A percentile compares a stretch with the other conserved stretches of the same genome.
Conservation (phyloP, 192 early-diverging fungal species). For the Gryganskiella cystojenkinii region DNA sequence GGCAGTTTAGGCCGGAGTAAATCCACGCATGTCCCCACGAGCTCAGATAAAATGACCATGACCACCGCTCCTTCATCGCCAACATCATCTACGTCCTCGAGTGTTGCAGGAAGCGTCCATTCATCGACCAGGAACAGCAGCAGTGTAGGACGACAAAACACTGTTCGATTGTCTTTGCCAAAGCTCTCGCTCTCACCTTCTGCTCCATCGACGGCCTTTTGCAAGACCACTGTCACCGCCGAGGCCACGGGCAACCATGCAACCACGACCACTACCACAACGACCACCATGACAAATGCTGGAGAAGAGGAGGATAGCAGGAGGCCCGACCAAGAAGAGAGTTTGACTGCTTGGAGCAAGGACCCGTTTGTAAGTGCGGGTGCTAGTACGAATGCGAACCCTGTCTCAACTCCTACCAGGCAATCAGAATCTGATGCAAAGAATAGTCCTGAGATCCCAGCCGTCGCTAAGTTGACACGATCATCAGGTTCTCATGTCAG, state of each 20-base stretch:
- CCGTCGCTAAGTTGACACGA: slow-evolving; percentile 1
- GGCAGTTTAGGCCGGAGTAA: not conserved
- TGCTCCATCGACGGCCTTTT: slow-evolving; percentile 38
- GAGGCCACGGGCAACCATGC: slow-evolving; percentile 8
- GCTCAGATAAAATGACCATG: too few relatives aligned
- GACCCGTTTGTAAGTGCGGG: not conserved
- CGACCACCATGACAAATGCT: not conserved
- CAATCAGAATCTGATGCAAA: not conserved
- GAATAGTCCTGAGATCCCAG: slow-evolving; percentile 12
- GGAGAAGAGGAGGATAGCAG: not conserved
- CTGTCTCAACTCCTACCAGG: not conserved
- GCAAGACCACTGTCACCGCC: slow-evolving; percentile 37
- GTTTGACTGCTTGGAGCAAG: not conserved
- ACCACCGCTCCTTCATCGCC: not conserved
- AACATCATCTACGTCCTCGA: slow-evolving; percentile 7
- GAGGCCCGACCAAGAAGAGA: not conserved
- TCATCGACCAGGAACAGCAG: slow-evolving; percentile 2
- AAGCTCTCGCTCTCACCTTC: slow-evolving; percentile 34
- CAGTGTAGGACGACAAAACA: slow-evolving; percentile 11
- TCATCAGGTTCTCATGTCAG: not conserved
- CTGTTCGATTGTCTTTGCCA: slow-evolving; percentile 21
- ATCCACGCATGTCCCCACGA: not conserved
- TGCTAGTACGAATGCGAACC: not conserved
- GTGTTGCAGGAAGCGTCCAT: slow-evolving; percentile 12
- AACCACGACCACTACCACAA: slow-evolving; percentile 5